Percentiles rank a stretch among this genome's conserved stretches.
These are phyloP conservation scores for Paecilomyces niveus DNA, from an alignment of 2,329 filamentous ascomycete species.

Conservation along the genomic window DNA sequence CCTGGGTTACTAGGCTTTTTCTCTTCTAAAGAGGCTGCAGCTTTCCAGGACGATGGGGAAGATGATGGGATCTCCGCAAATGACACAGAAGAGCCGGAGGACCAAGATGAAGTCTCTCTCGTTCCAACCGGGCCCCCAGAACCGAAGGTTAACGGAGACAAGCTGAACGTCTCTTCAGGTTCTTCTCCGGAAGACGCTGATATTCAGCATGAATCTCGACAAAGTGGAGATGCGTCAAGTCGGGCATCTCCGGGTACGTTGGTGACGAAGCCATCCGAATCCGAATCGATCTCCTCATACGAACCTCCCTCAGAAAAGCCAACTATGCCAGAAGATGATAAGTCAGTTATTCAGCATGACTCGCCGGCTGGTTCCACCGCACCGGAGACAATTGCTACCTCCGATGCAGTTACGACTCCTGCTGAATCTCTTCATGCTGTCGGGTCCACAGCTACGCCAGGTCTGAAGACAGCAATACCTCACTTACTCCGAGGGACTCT, in stretches of 20 bases:
- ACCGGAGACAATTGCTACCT: neutral
- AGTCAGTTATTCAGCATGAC: slow-evolving; percentile 6
- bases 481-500: slow-evolving; percentile 80
- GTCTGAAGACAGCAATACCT: slow-evolving; percentile 63
- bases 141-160: slow-evolving; percentile 22
- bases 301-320: slow-evolving; percentile 27
- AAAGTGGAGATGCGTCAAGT: slow-evolving; percentile 29
- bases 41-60: slow-evolving; percentile 10
- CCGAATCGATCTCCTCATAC: slow-evolving; percentile 37
- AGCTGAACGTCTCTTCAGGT: neutral
- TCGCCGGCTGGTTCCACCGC: slow-evolving; percentile 11
- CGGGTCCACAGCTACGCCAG: slow-evolving; percentile 31
- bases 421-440: neutral
- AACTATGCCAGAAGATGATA: slow-evolving; percentile 1
- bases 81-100: slow-evolving; percentile 18
- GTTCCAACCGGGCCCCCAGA: slow-evolving; percentile 23
- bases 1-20: slow-evolving; percentile 42
- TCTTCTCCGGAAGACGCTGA: slow-evolving; percentile 11
- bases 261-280: slow-evolving; percentile 38
- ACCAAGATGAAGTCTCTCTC: slow-evolving; percentile 29
- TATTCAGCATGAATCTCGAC: slow-evolving; percentile 15
- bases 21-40: slow-evolving; percentile 32
- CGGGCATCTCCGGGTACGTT: slow-evolving; percentile 37
- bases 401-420: neutral
- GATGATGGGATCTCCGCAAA: slow-evolving; percentile 33